These are phyloP conservation scores for Barnettozyma californica DNA, from an alignment of 805 yeast genomes.

Conservation along the genomic window DNA sequence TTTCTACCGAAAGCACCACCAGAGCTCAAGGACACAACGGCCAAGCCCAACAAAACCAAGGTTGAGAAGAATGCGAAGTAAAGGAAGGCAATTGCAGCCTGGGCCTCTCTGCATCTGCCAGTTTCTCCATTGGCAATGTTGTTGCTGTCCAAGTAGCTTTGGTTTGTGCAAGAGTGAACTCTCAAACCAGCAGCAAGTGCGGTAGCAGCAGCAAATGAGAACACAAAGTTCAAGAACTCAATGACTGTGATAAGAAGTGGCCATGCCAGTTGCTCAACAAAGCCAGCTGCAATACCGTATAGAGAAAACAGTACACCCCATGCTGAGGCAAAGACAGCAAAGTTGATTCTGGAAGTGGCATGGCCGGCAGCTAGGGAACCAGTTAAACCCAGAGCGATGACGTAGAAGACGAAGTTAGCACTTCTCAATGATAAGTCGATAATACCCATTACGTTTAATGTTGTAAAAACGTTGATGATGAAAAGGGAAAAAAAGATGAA, in stretches of 20 bases:
- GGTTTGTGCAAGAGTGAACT: constrained; percentile 79
- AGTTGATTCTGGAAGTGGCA: constrained; percentile 74
- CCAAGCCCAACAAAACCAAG: constrained; percentile 54
- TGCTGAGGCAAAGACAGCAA: constrained; percentile 80
- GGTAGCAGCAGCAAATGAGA: constrained; percentile 91
- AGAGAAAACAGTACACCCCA: constrained; percentile 78
- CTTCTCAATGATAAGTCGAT: constrained; percentile 74
- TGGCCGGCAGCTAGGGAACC: constrained; percentile 69
- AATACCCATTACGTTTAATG: constrained; percentile 29
- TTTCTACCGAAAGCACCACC: constrained; percentile 54
- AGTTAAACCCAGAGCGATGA: constrained; percentile 78
- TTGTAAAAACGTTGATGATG: background rate
- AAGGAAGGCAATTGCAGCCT: constrained; percentile 75
- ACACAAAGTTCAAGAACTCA: constrained; percentile 85
- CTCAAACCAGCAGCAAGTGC: constrained; percentile 90
- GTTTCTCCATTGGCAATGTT: constrained; percentile 65
- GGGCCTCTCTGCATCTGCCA: constrained; percentile 93
- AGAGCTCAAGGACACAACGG: constrained; percentile 46
- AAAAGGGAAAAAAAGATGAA: background rate
- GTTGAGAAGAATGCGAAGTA: constrained; percentile 79
- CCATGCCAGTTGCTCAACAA: constrained; percentile 78
- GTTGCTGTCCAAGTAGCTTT: constrained; percentile 58
- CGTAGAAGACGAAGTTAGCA: constrained; percentile 68
- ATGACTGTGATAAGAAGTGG: constrained; percentile 69
- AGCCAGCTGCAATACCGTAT: constrained; percentile 74